A percentile compares a stretch with the other conserved stretches of the same genome.
These are phyloP conservation scores for Plasmodium fragile DNA, from an alignment of 169 alveolate genomes.

Conservation along the genomic window DNA sequence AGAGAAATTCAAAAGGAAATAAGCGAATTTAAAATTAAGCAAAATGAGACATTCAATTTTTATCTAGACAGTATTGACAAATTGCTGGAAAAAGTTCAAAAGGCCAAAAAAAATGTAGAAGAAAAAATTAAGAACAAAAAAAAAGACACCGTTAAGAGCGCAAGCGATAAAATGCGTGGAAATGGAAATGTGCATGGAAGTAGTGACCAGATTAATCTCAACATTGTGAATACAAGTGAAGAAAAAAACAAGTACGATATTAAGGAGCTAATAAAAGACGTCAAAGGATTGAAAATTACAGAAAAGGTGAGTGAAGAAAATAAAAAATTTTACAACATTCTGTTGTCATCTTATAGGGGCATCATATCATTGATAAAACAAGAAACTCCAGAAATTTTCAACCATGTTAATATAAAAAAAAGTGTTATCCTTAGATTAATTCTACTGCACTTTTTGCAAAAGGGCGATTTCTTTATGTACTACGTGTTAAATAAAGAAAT, in stretches of 20 bases:
- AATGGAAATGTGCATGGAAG: not conserved
- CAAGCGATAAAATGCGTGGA: not conserved
- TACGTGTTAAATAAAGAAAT: constrained; percentile 60
- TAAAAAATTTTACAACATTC: constrained; percentile 36
- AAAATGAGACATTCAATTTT: constrained; percentile 47
- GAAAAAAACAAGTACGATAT: constrained; percentile 4
- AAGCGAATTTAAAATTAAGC: constrained; percentile 42
- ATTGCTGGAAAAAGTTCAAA: constrained; percentile 38
- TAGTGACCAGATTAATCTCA: not conserved
- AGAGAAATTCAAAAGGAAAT: constrained; percentile 46
- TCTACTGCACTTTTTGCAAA: constrained; percentile 64
- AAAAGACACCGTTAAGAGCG: not conserved
- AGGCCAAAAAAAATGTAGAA: constrained; percentile 45
- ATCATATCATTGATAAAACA: constrained; percentile 58
- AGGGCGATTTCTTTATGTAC: constrained; percentile 72
- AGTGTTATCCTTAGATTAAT: constrained; percentile 52
- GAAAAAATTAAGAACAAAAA: constrained; percentile 23
- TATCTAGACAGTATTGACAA: constrained; percentile 39
- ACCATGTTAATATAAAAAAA: constrained; percentile 35
- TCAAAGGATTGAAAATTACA: not conserved
- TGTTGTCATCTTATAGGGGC: constrained; percentile 50
- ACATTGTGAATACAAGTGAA: not conserved
- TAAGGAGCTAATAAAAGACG: constrained; percentile 46
- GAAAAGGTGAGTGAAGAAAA: constrained; percentile 60
- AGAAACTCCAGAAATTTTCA: constrained; percentile 58